Base-by-base conservation (phyloP, 78 protist species). In the Dictyostelium purpureum region DNA sequence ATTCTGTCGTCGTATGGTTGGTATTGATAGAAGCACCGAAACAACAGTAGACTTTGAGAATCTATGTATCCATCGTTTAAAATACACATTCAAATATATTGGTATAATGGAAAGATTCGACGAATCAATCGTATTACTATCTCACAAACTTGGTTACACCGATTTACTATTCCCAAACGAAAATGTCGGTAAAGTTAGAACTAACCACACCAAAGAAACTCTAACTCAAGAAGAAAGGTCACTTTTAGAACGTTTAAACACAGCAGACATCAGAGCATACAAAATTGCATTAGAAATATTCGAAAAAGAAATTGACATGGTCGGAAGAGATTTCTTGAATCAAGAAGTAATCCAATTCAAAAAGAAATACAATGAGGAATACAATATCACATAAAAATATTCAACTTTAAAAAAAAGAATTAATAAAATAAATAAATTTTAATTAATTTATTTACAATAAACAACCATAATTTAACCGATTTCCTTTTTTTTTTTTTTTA, bases 41-140 rank as follows among this genome's bases (percentile, higher is more conserved):
- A 16, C 14, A 21, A 56, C 79, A 28, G 49, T 21, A 1, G 76
- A 67, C 12, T 67, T 67, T 28, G 24, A 28, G 9, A n/a, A 67
- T 37, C 76, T 21, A 38, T 67, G 76, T 28, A 24, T 43, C 11
- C 69, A 49, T 38, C 24, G 40, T 42, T 16, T 67, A 51, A 82
- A 71, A 45, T 77, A 9, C 70, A 38, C 79, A 31, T 65, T 81
- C 24, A 82, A 82, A 9, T 82, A 54, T 70, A 77, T 82, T 70
- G 90, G 90, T 28, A 51, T 82, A 7, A 82, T 77, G 26, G 90
- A 82, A 28, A 82, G 90, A 82, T 82, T 56, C n/a, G 47, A 35
- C 5, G 90, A 82, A 43, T 42, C 90, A 24, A n/a, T 56, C 14
- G 43, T 71, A 5, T 82, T 82, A n/a, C 42, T 82, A n/a, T 40